A percentile compares a stretch with the other conserved stretches of the same genome.
These are phyloP conservation scores for Cercis canadensis DNA, from an alignment of 306 rosid genomes.

Conservation along the genomic window DNA sequence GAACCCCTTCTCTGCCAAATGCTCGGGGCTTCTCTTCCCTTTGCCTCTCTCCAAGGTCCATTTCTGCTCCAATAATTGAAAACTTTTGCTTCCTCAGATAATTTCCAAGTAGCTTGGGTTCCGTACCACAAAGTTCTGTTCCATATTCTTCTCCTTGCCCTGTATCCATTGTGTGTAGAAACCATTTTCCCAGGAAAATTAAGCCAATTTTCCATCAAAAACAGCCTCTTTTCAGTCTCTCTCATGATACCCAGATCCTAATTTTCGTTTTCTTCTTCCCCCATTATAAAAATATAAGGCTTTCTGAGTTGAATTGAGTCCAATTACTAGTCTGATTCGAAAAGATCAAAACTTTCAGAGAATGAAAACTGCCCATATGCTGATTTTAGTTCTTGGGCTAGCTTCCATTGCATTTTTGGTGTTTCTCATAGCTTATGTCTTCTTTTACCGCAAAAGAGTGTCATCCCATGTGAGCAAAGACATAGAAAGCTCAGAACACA, in stretches of 20 bases:
- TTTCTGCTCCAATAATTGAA: conserved; percentile 41
- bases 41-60: conserved; percentile 30
- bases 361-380: conserved; percentile 50
- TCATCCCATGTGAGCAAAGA: conserved; percentile 51
- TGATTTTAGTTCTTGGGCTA: conserved; percentile 58
- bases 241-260: conserved; percentile 50
- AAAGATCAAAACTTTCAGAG: conserved; percentile 25
- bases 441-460: conserved; percentile 47
- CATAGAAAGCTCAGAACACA: conserved; percentile 58
- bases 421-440: conserved; percentile 50
- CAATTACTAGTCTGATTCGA: conserved; percentile 17
- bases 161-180: conserved; percentile 32
- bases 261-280: conserved; percentile 9
- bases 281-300: conserved; percentile 30
- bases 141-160: conserved; percentile 56
- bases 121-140: conserved; percentile 51
- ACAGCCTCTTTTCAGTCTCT: conserved; percentile 13
- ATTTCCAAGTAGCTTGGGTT: conserved; percentile 42
- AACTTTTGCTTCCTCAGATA: conserved; percentile 21
- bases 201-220: conserved; percentile 31
- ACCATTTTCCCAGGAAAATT: background rate
- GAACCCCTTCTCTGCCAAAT: conserved; percentile 15
- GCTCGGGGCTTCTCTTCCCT: conserved; percentile 20
- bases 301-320: conserved; percentile 5
- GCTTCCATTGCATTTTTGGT: conserved; percentile 42